Evolutionary conservation across 768 basidiomycete genomes (phyloP), one percentile per base, ranked within the genome.

Genomic region (Agaricus blazei): DNA sequence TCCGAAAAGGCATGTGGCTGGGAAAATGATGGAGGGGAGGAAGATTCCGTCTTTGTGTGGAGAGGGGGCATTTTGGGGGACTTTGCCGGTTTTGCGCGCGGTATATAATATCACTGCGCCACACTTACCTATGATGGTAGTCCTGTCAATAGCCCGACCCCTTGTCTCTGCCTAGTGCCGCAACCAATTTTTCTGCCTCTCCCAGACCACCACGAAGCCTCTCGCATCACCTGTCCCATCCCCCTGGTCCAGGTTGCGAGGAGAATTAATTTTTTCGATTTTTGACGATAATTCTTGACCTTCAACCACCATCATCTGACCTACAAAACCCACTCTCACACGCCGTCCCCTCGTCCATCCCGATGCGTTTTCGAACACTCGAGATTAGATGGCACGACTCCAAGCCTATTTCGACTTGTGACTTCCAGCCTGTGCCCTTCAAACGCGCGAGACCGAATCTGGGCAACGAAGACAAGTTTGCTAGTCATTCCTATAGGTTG

Each of bases 321-420:
- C 24, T 34, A 34, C 11, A 34, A 34, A 34, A 34, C 34, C 11
- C 34, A 6, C 34, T 34, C 11, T 34, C 34, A 43, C 41, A 43
- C 15, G 9, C 44, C n/a, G 6, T 23, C 52, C 31, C 19, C 44
- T 45, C 27, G 7, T 26, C 44, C 19, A 9, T 4, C 7, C 26
- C 44, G 65, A 94, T 94, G 91, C 86, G 90, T 58, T 90, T 89
- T 68, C 82, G 89, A 57, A 93, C 92, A 3, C 82, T 95, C 44
- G 93, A 95, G 75, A 97, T 97, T 66, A 82, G 94, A 60, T 97
- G 93, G 93, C 93, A 97, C 77, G 93, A 94, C 75, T 85, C 81
- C 69, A 92, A 92, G 66, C 93, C 93, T 44, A 95, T 99, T 70
- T 95, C 93, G 43, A 91, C 93, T 14, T 93, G 91, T 70, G 97